Evolutionary conservation across 441 rosid species (phyloP).

Genomic region (Mallotus japonicus): DNA sequence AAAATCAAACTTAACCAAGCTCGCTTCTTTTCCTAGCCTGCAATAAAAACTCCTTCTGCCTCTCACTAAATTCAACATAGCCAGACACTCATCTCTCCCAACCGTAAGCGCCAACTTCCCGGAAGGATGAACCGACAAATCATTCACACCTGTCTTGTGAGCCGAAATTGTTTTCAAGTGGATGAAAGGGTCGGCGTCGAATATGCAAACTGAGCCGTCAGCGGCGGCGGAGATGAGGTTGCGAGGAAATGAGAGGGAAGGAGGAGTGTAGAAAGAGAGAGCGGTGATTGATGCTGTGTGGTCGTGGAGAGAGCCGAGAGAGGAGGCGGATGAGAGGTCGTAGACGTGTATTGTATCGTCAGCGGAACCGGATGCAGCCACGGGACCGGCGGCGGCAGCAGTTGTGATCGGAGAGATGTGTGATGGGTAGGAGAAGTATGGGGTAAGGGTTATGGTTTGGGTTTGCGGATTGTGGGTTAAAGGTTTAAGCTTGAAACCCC

Average conservation of each 20-base stretch:
- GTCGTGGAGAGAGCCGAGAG: conserved; percentile 74
- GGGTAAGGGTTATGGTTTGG: conserved; percentile 51
- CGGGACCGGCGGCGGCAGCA: conserved; percentile 72
- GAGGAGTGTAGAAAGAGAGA: conserved; percentile 72
- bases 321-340: conserved; percentile 72
- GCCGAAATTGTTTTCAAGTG: conserved; percentile 64
- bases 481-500: conserved; percentile 87
- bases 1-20: conserved; percentile 53
- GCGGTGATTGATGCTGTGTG: conserved; percentile 67
- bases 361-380: conserved; percentile 75
- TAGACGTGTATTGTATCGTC: conserved; percentile 85
- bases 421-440: conserved; percentile 78
- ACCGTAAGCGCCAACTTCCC: conserved; percentile 82
- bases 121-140: conserved; percentile 68
- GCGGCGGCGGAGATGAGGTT: conserved; percentile 78
- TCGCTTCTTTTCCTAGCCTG: conserved; percentile 67
- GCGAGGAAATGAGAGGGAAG: conserved; percentile 72
- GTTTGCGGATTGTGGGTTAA: conserved; percentile 33
- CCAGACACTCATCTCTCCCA: conserved; percentile 76
- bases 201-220: conserved; percentile 77
- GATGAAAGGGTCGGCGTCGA: conserved; percentile 80
- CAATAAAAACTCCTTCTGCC: conserved; percentile 84
- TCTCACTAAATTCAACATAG: conserved; percentile 81
- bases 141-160: conserved; percentile 70
- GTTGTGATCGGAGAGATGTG: conserved; percentile 72